A percentile compares a stretch with the other conserved stretches of the same genome.
Conservation (phyloP, 2,329 filamentous ascomycete species). For the Emmonsia crescens region DNA sequence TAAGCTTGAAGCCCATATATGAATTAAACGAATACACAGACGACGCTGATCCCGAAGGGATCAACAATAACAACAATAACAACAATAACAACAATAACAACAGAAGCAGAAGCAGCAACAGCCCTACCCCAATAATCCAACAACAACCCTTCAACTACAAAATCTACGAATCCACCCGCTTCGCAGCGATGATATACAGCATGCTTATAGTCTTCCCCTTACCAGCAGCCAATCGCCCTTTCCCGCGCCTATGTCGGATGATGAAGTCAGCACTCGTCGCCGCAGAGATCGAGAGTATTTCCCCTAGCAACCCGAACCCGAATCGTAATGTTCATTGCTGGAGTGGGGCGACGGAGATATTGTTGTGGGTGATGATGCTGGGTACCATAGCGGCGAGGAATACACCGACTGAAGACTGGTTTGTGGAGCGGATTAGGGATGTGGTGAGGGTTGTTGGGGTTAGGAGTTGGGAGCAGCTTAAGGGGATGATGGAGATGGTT, state of each 20-base stretch:
- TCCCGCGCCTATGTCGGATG: conserved; percentile 20
- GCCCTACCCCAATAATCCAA: not conserved
- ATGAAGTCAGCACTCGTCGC: conserved; percentile 19
- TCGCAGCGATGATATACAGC: conserved; percentile 28
- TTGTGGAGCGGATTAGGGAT: conserved; percentile 18
- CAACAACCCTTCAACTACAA: conserved; percentile 6
- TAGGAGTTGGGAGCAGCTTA: conserved; percentile 19
- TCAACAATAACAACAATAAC: not conserved
- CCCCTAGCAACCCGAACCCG: not conserved
- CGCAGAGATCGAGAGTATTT: conserved; percentile 10
- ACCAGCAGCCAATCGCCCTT: conserved; percentile 27
- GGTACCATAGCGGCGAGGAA: conserved; percentile 29
- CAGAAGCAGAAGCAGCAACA: not conserved
- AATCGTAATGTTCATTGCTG: conserved; percentile 13
- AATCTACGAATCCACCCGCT: conserved; percentile 27
- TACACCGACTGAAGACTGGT: conserved; percentile 25
- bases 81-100: no score
- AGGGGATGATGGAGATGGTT: conserved; percentile 17
- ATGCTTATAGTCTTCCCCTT: conserved; percentile 32
- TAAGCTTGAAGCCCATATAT: conserved; percentile 22
- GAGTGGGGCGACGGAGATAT: conserved; percentile 12
- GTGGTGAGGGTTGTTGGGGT: conserved; percentile 15
- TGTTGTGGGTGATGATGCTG: conserved; percentile 29
- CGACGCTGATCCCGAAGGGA: not conserved
- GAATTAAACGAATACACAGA: conserved; percentile 11